Conservation (phyloP, 2,329 filamentous ascomycete genomes). For the Neofusicoccum kwambonambiense region DNA sequence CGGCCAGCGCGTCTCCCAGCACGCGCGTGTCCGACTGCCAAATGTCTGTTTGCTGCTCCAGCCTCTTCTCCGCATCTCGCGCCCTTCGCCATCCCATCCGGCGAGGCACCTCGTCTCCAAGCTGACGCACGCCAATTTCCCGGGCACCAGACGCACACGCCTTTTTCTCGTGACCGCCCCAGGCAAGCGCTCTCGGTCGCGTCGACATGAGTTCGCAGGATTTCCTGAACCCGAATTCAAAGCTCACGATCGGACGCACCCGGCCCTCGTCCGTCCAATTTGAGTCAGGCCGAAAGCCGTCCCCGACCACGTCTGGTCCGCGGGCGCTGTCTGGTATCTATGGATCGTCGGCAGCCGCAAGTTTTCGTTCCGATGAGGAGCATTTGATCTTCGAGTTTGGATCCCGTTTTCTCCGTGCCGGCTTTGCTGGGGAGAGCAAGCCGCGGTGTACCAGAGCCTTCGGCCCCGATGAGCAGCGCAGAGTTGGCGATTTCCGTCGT, state of each 20-base stretch:
- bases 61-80: neutral
- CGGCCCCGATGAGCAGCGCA: slow-evolving; percentile 71
- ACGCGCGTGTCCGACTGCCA: neutral
- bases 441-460: slow-evolving; percentile 72
- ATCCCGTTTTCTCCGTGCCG: slow-evolving; percentile 72
- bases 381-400: slow-evolving; percentile 84
- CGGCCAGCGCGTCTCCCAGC: slow-evolving; percentile 10
- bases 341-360: slow-evolving; percentile 56
- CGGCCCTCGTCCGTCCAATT: slow-evolving; percentile 10
- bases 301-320: slow-evolving; percentile 58
- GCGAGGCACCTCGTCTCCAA: neutral
- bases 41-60: neutral
- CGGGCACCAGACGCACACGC: neutral
- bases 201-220: slow-evolving; percentile 5
- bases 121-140: neutral
- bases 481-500: slow-evolving; percentile 76
- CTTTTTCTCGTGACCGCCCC: neutral
- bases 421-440: slow-evolving; percentile 79
- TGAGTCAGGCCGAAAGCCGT: slow-evolving; percentile 4
- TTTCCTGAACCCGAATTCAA: neutral
- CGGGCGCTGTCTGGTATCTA: slow-evolving; percentile 59
- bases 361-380: slow-evolving; percentile 68
- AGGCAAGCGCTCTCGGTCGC: neutral
- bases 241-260: slow-evolving; percentile 2
- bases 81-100: neutral